Conservation (phyloP, 371 early-diverging fungal genomes). For the Mucor piriformis region DNA sequence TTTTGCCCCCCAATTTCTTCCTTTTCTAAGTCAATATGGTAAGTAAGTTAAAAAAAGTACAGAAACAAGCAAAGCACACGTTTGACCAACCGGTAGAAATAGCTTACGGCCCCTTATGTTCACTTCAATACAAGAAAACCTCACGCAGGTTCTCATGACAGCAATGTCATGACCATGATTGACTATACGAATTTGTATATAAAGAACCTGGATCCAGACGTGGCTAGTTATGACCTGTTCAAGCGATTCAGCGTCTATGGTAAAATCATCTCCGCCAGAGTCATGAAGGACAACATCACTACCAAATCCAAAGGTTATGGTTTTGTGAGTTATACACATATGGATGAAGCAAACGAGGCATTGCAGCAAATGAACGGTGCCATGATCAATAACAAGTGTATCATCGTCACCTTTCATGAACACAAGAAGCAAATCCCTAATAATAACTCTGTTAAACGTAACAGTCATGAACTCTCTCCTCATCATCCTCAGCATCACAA, state of each 20-base stretch:
- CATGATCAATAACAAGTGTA: constrained; percentile 29
- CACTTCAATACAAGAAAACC: constrained; percentile 9
- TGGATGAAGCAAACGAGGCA: constrained; percentile 46
- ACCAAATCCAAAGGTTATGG: constrained; percentile 90
- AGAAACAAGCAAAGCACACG: neutral
- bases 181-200: constrained; percentile 51
- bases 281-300: constrained; percentile 84
- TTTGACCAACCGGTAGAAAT: neutral
- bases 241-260: constrained; percentile 44
- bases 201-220: constrained; percentile 48
- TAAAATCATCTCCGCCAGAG: constrained; percentile 51
- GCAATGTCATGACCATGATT: constrained; percentile 19
- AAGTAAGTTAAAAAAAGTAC: neutral
- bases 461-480: constrained; percentile 2
- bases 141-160: neutral
- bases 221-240: constrained; percentile 47
- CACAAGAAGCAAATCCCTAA: constrained; percentile 37
- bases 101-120: constrained; percentile 35
- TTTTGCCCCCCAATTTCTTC: constrained; percentile 5
- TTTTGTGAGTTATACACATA: constrained; percentile 56
- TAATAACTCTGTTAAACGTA: constrained; percentile 1
- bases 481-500: constrained; percentile 5
- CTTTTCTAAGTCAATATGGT: constrained; percentile 9
- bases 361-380: constrained; percentile 42
- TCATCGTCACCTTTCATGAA: constrained; percentile 49